Percentiles rank a stretch among this genome's conserved stretches.
phyloP scores from a whole-genome alignment of 2,329 filamentous ascomycete genomes.

The Pseudodiploospora longispora region DNA sequence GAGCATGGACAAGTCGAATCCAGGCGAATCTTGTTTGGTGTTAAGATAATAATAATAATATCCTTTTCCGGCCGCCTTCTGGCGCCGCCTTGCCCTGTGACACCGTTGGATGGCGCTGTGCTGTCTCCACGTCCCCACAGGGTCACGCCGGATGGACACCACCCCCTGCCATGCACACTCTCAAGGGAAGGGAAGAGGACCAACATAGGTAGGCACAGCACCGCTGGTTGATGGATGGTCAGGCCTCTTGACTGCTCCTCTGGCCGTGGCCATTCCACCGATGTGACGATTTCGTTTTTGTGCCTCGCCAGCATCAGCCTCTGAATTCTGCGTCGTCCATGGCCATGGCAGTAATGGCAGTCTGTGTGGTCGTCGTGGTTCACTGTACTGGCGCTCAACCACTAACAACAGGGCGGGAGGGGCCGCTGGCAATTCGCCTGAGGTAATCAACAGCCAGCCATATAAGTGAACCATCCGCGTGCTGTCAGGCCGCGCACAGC shows the following conservation, averaged over 20 bases:
- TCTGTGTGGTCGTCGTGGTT: neutral
- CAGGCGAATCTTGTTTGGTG: no score
- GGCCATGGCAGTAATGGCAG: neutral
- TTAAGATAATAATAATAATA: conserved; percentile 1
- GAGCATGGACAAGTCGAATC: no score
- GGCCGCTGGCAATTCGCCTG: conserved; percentile 1
- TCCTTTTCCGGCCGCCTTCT: conserved; percentile 2
- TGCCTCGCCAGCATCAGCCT: neutral
- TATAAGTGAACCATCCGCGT: conserved; percentile 7
- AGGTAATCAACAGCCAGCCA: conserved; percentile 7
- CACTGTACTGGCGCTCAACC: neutral
- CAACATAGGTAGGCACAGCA: neutral
- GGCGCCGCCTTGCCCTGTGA: conserved; percentile 12
- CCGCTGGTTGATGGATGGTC: conserved; percentile 7
- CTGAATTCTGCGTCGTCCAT: neutral
- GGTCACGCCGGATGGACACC: conserved; percentile 8
- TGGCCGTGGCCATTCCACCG: conserved; percentile 3
- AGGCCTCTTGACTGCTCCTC: conserved; percentile 7
- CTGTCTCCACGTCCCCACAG: conserved; percentile 9
- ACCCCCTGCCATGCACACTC: conserved; percentile 13
- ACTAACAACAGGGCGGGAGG: conserved; percentile 5
- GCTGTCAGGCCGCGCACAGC: conserved; percentile 6
- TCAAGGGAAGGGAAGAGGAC: conserved; percentile 5
- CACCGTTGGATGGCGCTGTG: conserved; percentile 12
- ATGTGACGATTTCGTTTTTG: conserved; percentile 2